Evolutionary conservation across 2,329 filamentous ascomycete genomes (phyloP), one percentile per base, ranked within the genome.

Genomic region (Acephala macrosclerotiorum): DNA sequence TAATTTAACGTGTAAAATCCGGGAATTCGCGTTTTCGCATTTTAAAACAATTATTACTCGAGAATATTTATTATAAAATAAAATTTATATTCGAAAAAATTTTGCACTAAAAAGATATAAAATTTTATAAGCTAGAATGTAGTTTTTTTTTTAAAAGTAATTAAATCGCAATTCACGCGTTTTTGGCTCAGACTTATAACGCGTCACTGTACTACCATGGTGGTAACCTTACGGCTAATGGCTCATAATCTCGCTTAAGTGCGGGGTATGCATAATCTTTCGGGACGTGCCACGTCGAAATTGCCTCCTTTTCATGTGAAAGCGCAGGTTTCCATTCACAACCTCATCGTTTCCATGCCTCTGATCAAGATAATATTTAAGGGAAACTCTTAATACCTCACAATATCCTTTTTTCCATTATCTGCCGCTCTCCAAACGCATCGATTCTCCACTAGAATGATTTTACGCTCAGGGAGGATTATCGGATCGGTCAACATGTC

Each of bases 401-500:
- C 40, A 53, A 45, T 20, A 51, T 35, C 58, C n/a, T 51, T 61
- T 53, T 35, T 36, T 35, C 16, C 18, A 9, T 53, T 45, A 61
- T 45, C 58, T 61, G 38, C 26, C 58, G 22, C 20, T 53, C 49
- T 53, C 49, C 16, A 53, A 53, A 53, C 49, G 14, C 20, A 53
- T 56, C 51, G 35, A 9, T 58, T 62, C 51, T 58, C 47, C 47
- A 63, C 36, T 53, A 58, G 53, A 62, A 63, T 51, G 26, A 36
- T 58, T 47, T 49, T 63, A 63, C 36, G 60, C 51, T 47, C 60
- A 58, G 51, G 51, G n/a, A 63, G 45, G 53, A 63, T 58, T 35
- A 49, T 36, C 38, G 26, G 47, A 2, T 26, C 60, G 36, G n/a
- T 45, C n/a, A 63, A 35, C 51, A 58, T 63, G 22, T 40, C 60